Evolutionary conservation across 768 basidiomycete species (phyloP).

Genomic region (Wakefieldia striispora): DNA sequence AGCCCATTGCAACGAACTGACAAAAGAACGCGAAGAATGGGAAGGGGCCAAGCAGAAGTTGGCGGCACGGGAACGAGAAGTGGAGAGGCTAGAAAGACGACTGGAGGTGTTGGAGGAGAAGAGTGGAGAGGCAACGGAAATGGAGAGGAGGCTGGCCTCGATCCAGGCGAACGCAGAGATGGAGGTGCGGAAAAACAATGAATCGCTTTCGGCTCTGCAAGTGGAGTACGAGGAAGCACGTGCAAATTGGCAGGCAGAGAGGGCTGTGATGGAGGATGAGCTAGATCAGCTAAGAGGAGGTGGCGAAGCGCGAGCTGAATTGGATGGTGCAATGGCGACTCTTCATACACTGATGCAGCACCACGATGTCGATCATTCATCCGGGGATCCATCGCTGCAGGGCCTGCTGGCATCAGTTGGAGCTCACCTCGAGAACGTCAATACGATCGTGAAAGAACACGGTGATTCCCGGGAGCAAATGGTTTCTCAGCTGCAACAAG

Average conservation of each 20-base stretch:
- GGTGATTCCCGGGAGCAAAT: conserved; percentile 41
- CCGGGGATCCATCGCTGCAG: conserved; percentile 49
- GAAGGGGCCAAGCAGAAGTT: conserved; percentile 42
- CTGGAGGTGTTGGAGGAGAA: conserved; percentile 43
- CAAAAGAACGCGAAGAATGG: conserved; percentile 51
- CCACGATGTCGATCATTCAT: conserved; percentile 52
- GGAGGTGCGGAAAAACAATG: conserved; percentile 43
- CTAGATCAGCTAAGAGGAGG: conserved; percentile 43
- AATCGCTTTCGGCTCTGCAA: conserved; percentile 37
- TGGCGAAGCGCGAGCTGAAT: conserved; percentile 42
- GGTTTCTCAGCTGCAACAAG: conserved; percentile 54
- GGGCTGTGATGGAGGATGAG: conserved; percentile 49
- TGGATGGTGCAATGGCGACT: conserved; percentile 48
- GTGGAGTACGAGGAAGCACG: conserved; percentile 44
- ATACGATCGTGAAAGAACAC: conserved; percentile 43
- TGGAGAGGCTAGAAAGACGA: conserved; percentile 40
- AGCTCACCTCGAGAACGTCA: conserved; percentile 50
- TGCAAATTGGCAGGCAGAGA: conserved; percentile 51
- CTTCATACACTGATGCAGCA: conserved; percentile 53
- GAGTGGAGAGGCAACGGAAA: conserved; percentile 40
- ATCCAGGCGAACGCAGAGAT: conserved; percentile 31
- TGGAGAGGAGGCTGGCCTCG: conserved; percentile 39
- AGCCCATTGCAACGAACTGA: conserved; percentile 44
- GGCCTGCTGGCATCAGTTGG: conserved; percentile 49
- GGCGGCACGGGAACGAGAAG: conserved; percentile 36